These are phyloP conservation scores for Trametes sp. DNA, from an alignment of 1,284 basidiomycete species.

Conservation along the genomic window DNA sequence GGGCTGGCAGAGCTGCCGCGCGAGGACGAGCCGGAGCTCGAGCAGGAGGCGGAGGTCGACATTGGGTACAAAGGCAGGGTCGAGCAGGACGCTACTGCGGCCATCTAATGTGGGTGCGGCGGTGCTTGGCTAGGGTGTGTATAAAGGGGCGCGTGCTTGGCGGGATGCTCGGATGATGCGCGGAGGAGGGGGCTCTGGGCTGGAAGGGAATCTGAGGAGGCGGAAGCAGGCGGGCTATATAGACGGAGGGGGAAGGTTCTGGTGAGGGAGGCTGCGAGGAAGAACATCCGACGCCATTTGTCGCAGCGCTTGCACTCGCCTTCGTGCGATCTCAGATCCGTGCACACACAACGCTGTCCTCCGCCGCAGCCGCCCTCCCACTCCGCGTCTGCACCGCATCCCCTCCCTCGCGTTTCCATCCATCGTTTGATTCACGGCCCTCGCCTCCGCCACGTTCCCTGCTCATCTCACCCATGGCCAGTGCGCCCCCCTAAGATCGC, in stretches of 20 bases:
- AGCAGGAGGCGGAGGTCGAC: constrained; percentile 13
- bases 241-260: constrained; percentile 23
- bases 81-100: constrained; percentile 26
- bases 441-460: not conserved
- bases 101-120: constrained; percentile 24
- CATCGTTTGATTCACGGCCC: too few relatives aligned
- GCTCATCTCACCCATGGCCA: not conserved
- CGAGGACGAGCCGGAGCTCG: constrained; percentile 7
- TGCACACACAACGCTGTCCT: not conserved
- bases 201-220: constrained; percentile 7
- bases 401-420: too few relatives aligned
- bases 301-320: not conserved
- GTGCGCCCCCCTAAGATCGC: not conserved
- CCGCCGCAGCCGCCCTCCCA: not conserved
- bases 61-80: constrained; percentile 28
- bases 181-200: constrained; percentile 2
- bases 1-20: constrained; percentile 16
- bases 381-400: constrained; percentile 1
- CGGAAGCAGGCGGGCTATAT: constrained; percentile 24
- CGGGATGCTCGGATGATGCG: not conserved
- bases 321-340: not conserved
- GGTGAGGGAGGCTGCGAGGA: not conserved
- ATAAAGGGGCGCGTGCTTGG: constrained; percentile 10
- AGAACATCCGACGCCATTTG: constrained; percentile 15
- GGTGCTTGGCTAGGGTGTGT: constrained; percentile 1